phyloP scores from a whole-genome alignment of 139 green algal genomes.

The Helicosporidium sp. region DNA sequence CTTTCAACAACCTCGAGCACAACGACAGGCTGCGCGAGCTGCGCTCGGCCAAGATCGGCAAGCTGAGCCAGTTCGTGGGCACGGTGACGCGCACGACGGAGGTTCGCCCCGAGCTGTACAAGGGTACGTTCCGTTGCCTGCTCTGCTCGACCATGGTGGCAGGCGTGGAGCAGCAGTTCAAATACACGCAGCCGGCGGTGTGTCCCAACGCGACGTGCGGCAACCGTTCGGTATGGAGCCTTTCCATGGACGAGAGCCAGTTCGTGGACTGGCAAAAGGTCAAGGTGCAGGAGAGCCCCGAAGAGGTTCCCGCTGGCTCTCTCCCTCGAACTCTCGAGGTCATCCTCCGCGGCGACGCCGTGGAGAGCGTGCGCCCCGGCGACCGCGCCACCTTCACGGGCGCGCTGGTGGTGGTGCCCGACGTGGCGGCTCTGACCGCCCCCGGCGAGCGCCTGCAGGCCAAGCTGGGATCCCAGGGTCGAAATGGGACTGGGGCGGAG shows the following conservation, averaged over 20 bases:
- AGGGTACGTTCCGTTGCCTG: conserved; percentile 74
- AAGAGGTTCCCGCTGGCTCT: conserved; percentile 79
- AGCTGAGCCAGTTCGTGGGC: conserved; percentile 42
- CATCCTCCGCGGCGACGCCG: conserved; percentile 73
- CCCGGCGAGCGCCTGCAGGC: conserved; percentile 29
- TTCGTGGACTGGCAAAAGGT: conserved; percentile 98
- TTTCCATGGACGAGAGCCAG: conserved; percentile 66
- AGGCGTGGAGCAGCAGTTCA: conserved; percentile 92
- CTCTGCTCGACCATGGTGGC: conserved; percentile 44
- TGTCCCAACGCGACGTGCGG: conserved; percentile 69
- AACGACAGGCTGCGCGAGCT: conserved; percentile 20
- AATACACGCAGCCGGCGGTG: conserved; percentile 76
- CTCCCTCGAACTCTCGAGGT: conserved; percentile 90
- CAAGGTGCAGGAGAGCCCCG: conserved; percentile 81
- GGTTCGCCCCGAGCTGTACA: conserved; percentile 82
- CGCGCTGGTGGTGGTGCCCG: conserved; percentile 82
- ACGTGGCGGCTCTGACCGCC: conserved; percentile 52
- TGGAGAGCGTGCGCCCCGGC: conserved; percentile 82
- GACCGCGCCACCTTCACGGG: conserved; percentile 85
- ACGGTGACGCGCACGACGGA: conserved; percentile 88
- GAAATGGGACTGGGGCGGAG: too few species aligned
- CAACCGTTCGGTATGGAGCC: conserved; percentile 66
- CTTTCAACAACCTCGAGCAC: conserved; percentile 50
- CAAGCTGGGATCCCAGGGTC: conserved; percentile 13
- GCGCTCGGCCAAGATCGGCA: conserved; percentile 23